phyloP scores from a whole-genome alignment of 2,329 filamentous ascomycete species.

The Apiospora phragmitis region DNA sequence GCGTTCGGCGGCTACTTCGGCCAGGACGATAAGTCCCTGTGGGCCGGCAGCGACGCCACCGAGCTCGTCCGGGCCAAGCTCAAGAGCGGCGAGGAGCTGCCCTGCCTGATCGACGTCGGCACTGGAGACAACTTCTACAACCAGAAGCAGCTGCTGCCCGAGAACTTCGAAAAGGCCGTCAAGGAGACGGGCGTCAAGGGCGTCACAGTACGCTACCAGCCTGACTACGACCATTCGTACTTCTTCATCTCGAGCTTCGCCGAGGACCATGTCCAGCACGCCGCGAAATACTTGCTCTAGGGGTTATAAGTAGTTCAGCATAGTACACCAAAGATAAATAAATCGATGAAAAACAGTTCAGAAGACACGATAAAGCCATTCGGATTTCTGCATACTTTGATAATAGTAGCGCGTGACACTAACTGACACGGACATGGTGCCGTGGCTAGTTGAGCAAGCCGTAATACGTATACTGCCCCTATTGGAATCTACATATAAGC shows the following conservation, averaged over 20 bases:
- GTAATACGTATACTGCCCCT: too few relatives aligned
- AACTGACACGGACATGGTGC: too few relatives aligned
- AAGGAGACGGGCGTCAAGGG: conserved; percentile 73
- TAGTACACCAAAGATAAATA: background rate
- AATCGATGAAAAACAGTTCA: background rate
- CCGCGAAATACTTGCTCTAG: conserved; percentile 77
- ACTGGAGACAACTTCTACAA: conserved; percentile 97
- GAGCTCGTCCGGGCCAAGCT: conserved; percentile 74
- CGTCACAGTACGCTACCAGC: conserved; percentile 79
- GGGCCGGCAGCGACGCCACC: conserved; percentile 89
- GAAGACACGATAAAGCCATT: background rate
- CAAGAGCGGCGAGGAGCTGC: conserved; percentile 56
- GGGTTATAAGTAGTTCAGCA: conserved; percentile 20
- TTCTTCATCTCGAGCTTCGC: conserved; percentile 92
- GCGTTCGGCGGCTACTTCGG: conserved; percentile 92
- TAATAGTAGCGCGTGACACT: background rate
- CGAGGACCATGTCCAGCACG: conserved; percentile 87
- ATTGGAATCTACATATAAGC: too few relatives aligned
- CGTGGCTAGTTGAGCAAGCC: too few relatives aligned
- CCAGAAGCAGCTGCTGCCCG: conserved; percentile 85
- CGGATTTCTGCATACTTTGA: background rate
- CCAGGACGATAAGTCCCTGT: conserved; percentile 61
- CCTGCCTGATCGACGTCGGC: conserved; percentile 87
- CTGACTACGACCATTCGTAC: conserved; percentile 96
- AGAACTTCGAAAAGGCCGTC: conserved; percentile 84